These are phyloP conservation scores for Dactylellina cionopaga DNA, from an alignment of 2,329 filamentous ascomycete species.

Conservation along the genomic window DNA sequence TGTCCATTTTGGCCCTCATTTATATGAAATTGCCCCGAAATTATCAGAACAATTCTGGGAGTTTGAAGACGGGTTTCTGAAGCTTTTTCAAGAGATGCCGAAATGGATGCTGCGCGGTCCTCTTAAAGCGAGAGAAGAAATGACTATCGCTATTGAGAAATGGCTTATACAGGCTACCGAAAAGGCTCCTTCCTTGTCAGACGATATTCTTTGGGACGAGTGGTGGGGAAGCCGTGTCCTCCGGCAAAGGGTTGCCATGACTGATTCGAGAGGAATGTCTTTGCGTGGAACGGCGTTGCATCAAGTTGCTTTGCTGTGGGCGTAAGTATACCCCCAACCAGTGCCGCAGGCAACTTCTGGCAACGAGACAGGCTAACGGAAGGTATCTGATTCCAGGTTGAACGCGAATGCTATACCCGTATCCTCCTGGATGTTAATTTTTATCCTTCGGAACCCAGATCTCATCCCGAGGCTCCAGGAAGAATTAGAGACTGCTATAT, in stretches of 20 bases:
- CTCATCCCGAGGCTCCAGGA: conserved; percentile 21
- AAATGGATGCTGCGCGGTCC: conserved; percentile 28
- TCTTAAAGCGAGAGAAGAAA: conserved; percentile 19
- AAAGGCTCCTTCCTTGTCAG: conserved; percentile 17
- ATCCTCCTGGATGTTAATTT: conserved; percentile 24
- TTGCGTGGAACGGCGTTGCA: conserved; percentile 10
- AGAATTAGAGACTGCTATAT: conserved; percentile 23
- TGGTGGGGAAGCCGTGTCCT: conserved; percentile 33
- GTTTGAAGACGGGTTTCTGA: conserved; percentile 37
- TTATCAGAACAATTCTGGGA: conserved; percentile 13
- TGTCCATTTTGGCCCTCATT: conserved; percentile 27
- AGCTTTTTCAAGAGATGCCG: conserved; percentile 39
- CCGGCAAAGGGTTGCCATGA: conserved; percentile 15
- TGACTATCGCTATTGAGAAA: conserved; percentile 12
- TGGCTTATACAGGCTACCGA: conserved; percentile 17
- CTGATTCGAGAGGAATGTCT: not conserved
- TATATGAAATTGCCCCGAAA: conserved; percentile 13
- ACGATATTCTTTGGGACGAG: conserved; percentile 32
- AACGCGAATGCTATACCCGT: conserved; percentile 25
- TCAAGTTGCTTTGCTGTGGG: conserved; percentile 25
- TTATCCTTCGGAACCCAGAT: conserved; percentile 27
- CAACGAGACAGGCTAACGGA: not conserved
- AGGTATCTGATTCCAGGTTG: not conserved
- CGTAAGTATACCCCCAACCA: conserved; percentile 15
- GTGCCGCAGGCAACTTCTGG: not conserved